Conservation (phyloP, 257 asterid species). For the Fraxinus pennsylvanica region DNA sequence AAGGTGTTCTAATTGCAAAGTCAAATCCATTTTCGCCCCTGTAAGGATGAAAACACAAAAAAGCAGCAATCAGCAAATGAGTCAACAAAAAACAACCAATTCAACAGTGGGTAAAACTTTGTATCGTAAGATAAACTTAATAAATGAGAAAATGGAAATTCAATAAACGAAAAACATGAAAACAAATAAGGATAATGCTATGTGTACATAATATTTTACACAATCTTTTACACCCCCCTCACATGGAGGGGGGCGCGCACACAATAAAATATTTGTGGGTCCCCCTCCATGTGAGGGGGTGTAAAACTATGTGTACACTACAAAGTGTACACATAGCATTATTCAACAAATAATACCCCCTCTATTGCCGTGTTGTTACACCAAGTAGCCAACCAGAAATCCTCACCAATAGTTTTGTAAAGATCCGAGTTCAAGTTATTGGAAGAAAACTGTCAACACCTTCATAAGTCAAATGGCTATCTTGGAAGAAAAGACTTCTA, state of each 20-base stretch:
- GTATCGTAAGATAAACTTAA: constrained; percentile 22
- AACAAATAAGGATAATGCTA: not conserved
- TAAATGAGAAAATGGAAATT: constrained; percentile 5
- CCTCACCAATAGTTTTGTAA: constrained; percentile 73
- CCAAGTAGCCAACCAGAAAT: constrained; percentile 93
- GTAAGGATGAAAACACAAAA: constrained; percentile 26
- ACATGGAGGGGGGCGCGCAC: too few relatives aligned
- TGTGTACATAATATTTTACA: too few relatives aligned
- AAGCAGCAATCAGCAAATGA: constrained; percentile 14
- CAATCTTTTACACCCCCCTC: too few relatives aligned
- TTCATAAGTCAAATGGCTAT: not conserved
- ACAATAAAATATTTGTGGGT: too few relatives aligned
- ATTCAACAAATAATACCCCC: constrained; percentile 58
- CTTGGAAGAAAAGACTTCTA: constrained; percentile 13
- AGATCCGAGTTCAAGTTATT: constrained; percentile 47
- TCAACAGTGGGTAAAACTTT: constrained; percentile 13
- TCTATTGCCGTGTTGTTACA: constrained; percentile 77
- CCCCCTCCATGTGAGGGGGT: too few relatives aligned
- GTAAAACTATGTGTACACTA: too few relatives aligned
- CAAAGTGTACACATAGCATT: too few relatives aligned
- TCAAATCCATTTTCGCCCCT: constrained; percentile 79
- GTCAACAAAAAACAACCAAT: constrained; percentile 5
- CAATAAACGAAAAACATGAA: constrained; percentile 14
- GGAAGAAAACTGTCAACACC: not conserved
- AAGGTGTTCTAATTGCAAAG: constrained; percentile 72